Percentiles rank a stretch among this genome's conserved stretches.
Evolutionary conservation across 2,329 filamentous ascomycete genomes (phyloP).

Genomic region (Alternaria sp.): DNA sequence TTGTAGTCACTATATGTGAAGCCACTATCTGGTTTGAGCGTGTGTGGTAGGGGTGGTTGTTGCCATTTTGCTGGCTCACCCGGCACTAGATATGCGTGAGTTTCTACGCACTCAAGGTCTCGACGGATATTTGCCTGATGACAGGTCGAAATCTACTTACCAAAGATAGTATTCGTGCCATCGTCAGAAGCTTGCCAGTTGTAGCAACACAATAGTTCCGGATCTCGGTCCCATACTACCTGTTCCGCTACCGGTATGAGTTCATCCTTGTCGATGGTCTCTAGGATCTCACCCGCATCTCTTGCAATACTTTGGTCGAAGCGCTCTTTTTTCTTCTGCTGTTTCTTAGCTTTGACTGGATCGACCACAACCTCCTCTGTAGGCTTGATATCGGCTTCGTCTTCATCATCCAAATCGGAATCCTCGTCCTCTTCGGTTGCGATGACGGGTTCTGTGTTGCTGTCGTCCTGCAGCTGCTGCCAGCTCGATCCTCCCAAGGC

Average conservation of each 20-base stretch:
- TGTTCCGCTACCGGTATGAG: slow-evolving; percentile 19
- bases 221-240: slow-evolving; percentile 36
- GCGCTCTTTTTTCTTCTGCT: slow-evolving; percentile 25
- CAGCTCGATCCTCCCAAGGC: slow-evolving; percentile 23
- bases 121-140: neutral
- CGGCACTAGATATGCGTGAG: slow-evolving; percentile 27
- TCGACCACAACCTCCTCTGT: slow-evolving; percentile 2
- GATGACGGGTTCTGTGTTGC: neutral
- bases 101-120: neutral
- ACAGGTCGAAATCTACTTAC: slow-evolving; percentile 7
- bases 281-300: slow-evolving; percentile 29
- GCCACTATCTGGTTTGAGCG: slow-evolving; percentile 30
- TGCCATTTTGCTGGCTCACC: slow-evolving; percentile 39
- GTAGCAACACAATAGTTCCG: slow-evolving; percentile 41
- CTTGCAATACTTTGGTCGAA: slow-evolving; percentile 22
- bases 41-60: slow-evolving; percentile 26
- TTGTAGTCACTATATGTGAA: slow-evolving; percentile 39
- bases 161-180: slow-evolving; percentile 38
- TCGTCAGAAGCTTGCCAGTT: slow-evolving; percentile 38
- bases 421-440: neutral
- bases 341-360: slow-evolving; percentile 19
- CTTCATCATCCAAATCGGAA: neutral
- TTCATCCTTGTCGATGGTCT: slow-evolving; percentile 22
- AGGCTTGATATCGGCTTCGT: neutral
- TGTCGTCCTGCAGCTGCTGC: slow-evolving; percentile 21